Evolutionary conservation across 495 filamentous ascomycete genomes (phyloP).

Genomic region (Parmelia sp.): DNA sequence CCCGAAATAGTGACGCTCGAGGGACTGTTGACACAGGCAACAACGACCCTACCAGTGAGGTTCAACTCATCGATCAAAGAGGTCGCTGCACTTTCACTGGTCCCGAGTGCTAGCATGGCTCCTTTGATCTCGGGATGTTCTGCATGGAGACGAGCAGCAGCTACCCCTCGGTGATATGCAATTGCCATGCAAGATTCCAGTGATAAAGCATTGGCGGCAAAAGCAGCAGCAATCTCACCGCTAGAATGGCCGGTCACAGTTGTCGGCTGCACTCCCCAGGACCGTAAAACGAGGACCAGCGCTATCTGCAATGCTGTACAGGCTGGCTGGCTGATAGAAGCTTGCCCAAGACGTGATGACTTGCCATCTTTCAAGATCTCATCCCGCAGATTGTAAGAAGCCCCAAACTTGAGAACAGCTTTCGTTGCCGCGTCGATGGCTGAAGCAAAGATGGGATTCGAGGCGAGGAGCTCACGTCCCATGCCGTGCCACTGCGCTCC

Average conservation of each 20-base stretch:
- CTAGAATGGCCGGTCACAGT: conserved; percentile 37
- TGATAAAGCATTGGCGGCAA: conserved; percentile 25
- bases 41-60: conserved; percentile 3
- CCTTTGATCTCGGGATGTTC: conserved; percentile 1
- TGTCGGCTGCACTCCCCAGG: conserved; percentile 33
- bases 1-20: conserved; percentile 35
- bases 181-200: conserved; percentile 29
- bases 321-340: conserved; percentile 31
- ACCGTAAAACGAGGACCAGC: conserved; percentile 32
- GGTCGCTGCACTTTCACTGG: not conserved
- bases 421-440: not conserved
- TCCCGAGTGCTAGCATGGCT: conserved; percentile 6
- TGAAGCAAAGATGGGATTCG: not conserved
- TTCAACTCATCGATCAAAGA: not conserved
- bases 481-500: conserved; percentile 52
- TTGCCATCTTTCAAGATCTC: conserved; percentile 7
- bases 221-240: conserved; percentile 41
- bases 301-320: conserved; percentile 39
- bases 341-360: conserved; percentile 11
- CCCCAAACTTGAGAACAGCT: not conserved
- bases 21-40: conserved; percentile 35
- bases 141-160: conserved; percentile 17
- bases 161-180: conserved; percentile 34
- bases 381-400: conserved; percentile 1
- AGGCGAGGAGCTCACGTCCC: conserved; percentile 35